These are phyloP conservation scores for Starmera quercuum DNA, from an alignment of 805 yeast species.

Conservation along the genomic window DNA sequence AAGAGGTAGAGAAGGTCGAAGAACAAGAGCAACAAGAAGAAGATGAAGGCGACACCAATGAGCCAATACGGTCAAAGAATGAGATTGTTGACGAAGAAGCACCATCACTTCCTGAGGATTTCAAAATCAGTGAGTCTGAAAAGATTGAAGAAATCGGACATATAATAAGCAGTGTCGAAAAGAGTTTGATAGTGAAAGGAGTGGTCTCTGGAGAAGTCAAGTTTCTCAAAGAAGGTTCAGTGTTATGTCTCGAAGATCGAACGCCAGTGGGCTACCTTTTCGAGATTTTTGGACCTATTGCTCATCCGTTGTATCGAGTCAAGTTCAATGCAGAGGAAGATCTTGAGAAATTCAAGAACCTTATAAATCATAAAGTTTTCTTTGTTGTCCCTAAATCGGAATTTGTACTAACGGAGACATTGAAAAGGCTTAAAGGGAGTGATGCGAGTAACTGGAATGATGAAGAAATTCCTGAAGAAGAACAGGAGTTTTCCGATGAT, in stretches of 20 bases:
- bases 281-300: slow-evolving; percentile 87
- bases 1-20: slow-evolving; percentile 6
- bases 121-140: slow-evolving; percentile 47
- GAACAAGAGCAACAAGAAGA: slow-evolving; percentile 15
- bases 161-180: slow-evolving; percentile 62
- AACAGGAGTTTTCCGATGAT: slow-evolving; percentile 93
- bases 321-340: slow-evolving; percentile 49
- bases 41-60: slow-evolving; percentile 16
- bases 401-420: slow-evolving; percentile 67
- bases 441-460: slow-evolving; percentile 95
- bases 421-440: slow-evolving; percentile 70
- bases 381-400: slow-evolving; percentile 78
- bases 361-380: slow-evolving; percentile 50
- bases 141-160: slow-evolving; percentile 69
- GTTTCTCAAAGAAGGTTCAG: slow-evolving; percentile 71
- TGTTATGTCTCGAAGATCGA: slow-evolving; percentile 70
- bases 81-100: slow-evolving; percentile 67
- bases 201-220: slow-evolving; percentile 74
- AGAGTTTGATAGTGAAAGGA: slow-evolving; percentile 66
- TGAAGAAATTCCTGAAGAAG: slow-evolving; percentile 89
- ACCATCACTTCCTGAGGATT: slow-evolving; percentile 60
- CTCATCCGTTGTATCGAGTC: slow-evolving; percentile 74
- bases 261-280: slow-evolving; percentile 67
- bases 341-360: slow-evolving; percentile 35
- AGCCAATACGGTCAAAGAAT: slow-evolving; percentile 70